Evolutionary conservation across 345 rosid genomes (phyloP), one percentile per base, ranked within the genome.

Genomic region (Syzygium aqueum): DNA sequence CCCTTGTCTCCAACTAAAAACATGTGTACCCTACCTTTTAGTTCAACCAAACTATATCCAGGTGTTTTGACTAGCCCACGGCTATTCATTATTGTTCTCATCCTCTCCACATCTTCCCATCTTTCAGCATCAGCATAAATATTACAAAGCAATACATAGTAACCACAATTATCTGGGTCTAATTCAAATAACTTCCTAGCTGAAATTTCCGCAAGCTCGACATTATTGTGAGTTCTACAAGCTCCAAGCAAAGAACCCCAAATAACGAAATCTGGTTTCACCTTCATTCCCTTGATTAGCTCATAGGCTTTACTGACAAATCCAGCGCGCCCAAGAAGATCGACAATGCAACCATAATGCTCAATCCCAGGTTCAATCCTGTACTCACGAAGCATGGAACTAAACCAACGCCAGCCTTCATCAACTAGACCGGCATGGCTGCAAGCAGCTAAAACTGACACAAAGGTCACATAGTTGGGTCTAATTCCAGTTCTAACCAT

Each of bases 171-270:
- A 51, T 86, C 91, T 54, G 96, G 92, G 61, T 95, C 96, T 61
- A 97, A 90, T 53, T 96, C 93, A 83, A 97, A 96, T 87, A 97
- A 84, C 85, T 91, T 90, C 3, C 89, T 49, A 1, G 96, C 98
- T 8, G 95, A 91, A 87, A 94, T 90, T 90, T 94, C 99, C 3
- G 95, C 99, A 21, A 97, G 95, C 89, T 94, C 98, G 84, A 97
- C 94, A 78, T 96, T 94, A 91, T 97, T 96, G 93, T 96, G 95
- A 51, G 93, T 90, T 90, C 96, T 92, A 91, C 99, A 97, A 85
- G 98, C 98, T 50, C 96, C 94, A 54, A 97, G 98, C 90, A 96
- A 95, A 21, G 98, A 97, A 85, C 98, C 94, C 98, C 98, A 94
- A 51, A 94, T 88, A 52, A 96, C 89, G 84, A 92, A 93, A 92